Base-by-base conservation (phyloP, 75 land plant species). In the Selaginella tamariscina region DNA sequence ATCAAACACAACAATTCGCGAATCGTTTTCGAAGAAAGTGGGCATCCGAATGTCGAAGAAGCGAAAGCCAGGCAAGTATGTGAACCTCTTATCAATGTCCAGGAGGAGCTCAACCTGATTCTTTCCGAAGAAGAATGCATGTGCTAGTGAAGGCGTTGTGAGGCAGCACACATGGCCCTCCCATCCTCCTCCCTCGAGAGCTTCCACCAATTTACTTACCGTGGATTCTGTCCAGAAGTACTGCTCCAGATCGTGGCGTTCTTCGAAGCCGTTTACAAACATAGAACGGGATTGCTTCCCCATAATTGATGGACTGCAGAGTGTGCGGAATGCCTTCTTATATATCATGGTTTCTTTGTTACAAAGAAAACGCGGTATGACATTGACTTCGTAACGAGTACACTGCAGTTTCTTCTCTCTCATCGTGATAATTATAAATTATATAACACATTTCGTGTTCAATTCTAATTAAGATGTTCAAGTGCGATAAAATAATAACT, bases 31-130 rank as follows among this genome's bases (percentile, higher is more conserved):
- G 44, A 89, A 73, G 0, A 83, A 74, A 20, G 74, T 62, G 30
- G 86, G 78, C 31, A 78, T 69, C 1, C 97, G 88, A 55, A 91
- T 39, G 39, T 82, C 85, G 32, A 68, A 74, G 55, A 27, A 70
- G 11, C 76, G 54, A 32, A 74, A 74, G 2, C 76, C 76, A 1
- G 73, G 73, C 23, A 74, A 56, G 65, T 69, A 74, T 22, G 29
- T 5, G 73, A 74, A 74, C 28, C 73, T 54, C 26, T 73, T 74
- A 56, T 74, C 76, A 1, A 74, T 70, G 76, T 74, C 76, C 11
- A 74, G 76, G 22, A 74, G 65, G 9, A 71, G 67, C 2, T 65
- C 73, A 8, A 1, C 32, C 30, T 32, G 49, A 30, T 63, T 27
- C 23, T 68, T 27, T 29, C 27, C 29, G 20, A n/a, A n/a, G 29